Base-by-base conservation (phyloP, 2,329 filamentous ascomycete genomes). In the Xylariaceae sp. region DNA sequence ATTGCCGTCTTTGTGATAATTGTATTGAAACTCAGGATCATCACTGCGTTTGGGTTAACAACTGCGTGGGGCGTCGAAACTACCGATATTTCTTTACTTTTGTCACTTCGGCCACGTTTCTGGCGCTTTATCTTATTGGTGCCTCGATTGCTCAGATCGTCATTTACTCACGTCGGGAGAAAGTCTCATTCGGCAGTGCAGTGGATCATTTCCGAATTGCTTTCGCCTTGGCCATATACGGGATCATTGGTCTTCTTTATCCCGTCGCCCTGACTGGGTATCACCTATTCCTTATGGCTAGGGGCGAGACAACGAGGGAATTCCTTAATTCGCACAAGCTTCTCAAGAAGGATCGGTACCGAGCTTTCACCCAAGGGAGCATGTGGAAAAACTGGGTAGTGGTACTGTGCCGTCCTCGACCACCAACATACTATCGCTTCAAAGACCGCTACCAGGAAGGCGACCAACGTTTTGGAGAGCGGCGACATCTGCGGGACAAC, bases 31-130 rank as follows among this genome's bases (percentile, higher is more conserved):
- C 92, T 0, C 92, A 97, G 65, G 95, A 99, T 70, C 95, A 99
- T 71, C 95, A 99, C 75, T 99, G 95, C 70, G 93, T 98, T 14
- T 99, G 95, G 95, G 85, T 99, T 62, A 99, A 99, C 77, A 99
- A 99, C 74, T 99, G 95, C 65, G 89, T 99, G 46, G 95, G 95
- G 39, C 89, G 94, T 64, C 91, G 95, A 68, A 99, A 99, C 77
- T 99, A 99, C 77, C 91, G 95, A 62, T 98, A 94, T 75, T 99
- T 99, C 76, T 97, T 98, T 73, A 85, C 90, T 9, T 99, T 97
- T 74, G 87, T 99, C 63, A 86, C 86, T 51, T 87, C 88, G 12
- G 87, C 86, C n/a, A 92, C 91, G 0, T 65, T 97, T 29, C 81
- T 97, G 16, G 84, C 88, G 0, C 70, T 92, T 14, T 94, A 90